phyloP scores from a whole-genome alignment of 306 rosid species.

The Quercus alba region DNA sequence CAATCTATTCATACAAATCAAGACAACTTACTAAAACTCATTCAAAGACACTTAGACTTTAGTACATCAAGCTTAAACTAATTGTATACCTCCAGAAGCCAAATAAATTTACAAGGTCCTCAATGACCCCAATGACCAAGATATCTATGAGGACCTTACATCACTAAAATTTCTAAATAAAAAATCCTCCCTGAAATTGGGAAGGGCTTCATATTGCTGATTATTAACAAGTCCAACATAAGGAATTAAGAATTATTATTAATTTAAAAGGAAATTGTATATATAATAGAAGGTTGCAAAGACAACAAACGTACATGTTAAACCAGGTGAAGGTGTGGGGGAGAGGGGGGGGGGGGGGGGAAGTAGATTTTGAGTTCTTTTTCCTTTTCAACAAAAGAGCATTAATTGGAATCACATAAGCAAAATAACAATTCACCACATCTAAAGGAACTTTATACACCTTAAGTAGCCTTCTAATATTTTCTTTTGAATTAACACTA shows the following conservation, averaged over 20 bases:
- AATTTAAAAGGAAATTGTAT: not conserved
- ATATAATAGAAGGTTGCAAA: not conserved
- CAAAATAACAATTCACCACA: not conserved
- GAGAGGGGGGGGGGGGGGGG: too few relatives aligned
- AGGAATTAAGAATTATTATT: not conserved
- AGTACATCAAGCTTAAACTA: not conserved
- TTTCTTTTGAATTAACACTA: not conserved
- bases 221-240: not conserved
- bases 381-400: not conserved
- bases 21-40: not conserved
- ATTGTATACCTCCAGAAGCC: not conserved
- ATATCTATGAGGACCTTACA: not conserved
- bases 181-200: not conserved
- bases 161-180: not conserved
- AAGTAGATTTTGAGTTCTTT: not conserved
- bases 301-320: not conserved
- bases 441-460: not conserved
- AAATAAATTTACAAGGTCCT: not conserved
- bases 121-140: not conserved
- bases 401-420: not conserved
- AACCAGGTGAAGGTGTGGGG: not conserved
- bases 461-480: not conserved
- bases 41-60: not conserved
- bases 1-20: not conserved
- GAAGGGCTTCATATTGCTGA: not conserved